A percentile compares a stretch with the other conserved stretches of the same genome.
phyloP scores from a whole-genome alignment of 2,329 filamentous ascomycete species.

The Alternaria consortialis region DNA sequence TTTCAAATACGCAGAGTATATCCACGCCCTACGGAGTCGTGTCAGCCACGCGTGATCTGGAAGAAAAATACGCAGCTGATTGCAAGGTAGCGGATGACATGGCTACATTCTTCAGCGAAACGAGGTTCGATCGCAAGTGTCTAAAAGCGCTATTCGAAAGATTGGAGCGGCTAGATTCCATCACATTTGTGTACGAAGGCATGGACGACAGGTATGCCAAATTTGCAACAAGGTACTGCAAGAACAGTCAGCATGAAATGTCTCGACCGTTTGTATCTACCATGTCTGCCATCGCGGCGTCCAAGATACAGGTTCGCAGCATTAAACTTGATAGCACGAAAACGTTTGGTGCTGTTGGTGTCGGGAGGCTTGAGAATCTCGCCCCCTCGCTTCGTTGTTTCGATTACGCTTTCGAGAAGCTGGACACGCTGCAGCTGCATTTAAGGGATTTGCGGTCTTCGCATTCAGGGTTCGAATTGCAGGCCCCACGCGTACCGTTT shows the following conservation, averaged over 20 bases:
- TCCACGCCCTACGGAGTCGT: neutral
- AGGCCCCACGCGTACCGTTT: slow-evolving; percentile 30
- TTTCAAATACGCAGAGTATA: slow-evolving; percentile 15
- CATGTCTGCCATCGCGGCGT: slow-evolving; percentile 29
- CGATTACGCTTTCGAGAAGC: slow-evolving; percentile 22
- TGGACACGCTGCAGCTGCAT: slow-evolving; percentile 31
- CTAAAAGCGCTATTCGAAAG: slow-evolving; percentile 28
- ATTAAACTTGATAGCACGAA: slow-evolving; percentile 14
- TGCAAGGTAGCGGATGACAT: slow-evolving; percentile 17
- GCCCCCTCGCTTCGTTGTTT: slow-evolving; percentile 23
- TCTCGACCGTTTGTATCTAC: slow-evolving; percentile 38
- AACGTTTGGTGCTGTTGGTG: slow-evolving; percentile 28
- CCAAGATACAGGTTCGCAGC: slow-evolving; percentile 14
- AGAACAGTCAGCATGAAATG: slow-evolving; percentile 39
- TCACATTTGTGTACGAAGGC: slow-evolving; percentile 24
- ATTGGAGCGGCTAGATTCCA: slow-evolving; percentile 9
- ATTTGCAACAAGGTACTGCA: slow-evolving; percentile 31
- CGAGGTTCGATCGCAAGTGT: slow-evolving; percentile 33
- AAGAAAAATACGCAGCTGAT: slow-evolving; percentile 7
- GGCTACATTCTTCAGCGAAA: slow-evolving; percentile 38
- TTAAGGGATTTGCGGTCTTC: slow-evolving; percentile 40
- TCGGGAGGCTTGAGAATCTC: slow-evolving; percentile 32
- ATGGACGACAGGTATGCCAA: slow-evolving; percentile 25
- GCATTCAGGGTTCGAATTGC: slow-evolving; percentile 35
- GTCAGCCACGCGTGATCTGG: slow-evolving; percentile 1